Evolutionary conservation across 768 basidiomycete species (phyloP).

Genomic region (Pleurotus sapidus): DNA sequence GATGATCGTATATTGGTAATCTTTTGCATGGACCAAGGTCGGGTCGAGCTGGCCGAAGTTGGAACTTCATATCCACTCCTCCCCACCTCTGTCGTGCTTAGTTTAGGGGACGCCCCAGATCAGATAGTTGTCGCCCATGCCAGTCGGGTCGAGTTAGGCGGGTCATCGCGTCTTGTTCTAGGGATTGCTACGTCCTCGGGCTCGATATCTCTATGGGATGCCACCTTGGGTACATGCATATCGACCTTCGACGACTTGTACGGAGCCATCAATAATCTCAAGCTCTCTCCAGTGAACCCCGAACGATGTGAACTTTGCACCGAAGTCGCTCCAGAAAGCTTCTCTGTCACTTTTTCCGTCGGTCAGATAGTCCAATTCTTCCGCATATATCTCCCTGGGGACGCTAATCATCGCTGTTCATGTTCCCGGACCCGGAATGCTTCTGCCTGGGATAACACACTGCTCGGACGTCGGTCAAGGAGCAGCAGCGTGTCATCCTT

Average conservation of each 20-base stretch:
- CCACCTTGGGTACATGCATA: conserved; percentile 59
- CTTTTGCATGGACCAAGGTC: conserved; percentile 65
- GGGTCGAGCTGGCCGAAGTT: conserved; percentile 58
- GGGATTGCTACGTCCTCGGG: conserved; percentile 65
- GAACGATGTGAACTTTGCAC: conserved; percentile 71
- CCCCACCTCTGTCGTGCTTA: conserved; percentile 44
- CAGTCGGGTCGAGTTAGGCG: conserved; percentile 49
- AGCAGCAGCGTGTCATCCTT: conserved; percentile 54
- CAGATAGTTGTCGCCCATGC: conserved; percentile 50
- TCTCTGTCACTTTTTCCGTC: conserved; percentile 66
- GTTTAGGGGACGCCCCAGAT: conserved; percentile 58
- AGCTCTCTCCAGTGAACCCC: conserved; percentile 50
- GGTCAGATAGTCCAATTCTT: conserved; percentile 62
- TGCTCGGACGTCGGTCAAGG: conserved; percentile 56
- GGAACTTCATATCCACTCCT: conserved; percentile 40
- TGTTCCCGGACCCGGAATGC: conserved; percentile 53
- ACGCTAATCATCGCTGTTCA: conserved; percentile 56
- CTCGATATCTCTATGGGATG: conserved; percentile 76
- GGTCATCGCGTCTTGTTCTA: conserved; percentile 49
- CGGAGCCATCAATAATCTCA: conserved; percentile 58
- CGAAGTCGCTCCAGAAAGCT: conserved; percentile 61
- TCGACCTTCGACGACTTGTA: conserved; percentile 56
- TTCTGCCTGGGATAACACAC: conserved; percentile 36
- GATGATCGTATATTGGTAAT: conserved; percentile 49
- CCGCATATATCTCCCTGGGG: conserved; percentile 56